Conservation (phyloP, 1,139 yeast genomes). For the Suhomyces bokatorum region DNA sequence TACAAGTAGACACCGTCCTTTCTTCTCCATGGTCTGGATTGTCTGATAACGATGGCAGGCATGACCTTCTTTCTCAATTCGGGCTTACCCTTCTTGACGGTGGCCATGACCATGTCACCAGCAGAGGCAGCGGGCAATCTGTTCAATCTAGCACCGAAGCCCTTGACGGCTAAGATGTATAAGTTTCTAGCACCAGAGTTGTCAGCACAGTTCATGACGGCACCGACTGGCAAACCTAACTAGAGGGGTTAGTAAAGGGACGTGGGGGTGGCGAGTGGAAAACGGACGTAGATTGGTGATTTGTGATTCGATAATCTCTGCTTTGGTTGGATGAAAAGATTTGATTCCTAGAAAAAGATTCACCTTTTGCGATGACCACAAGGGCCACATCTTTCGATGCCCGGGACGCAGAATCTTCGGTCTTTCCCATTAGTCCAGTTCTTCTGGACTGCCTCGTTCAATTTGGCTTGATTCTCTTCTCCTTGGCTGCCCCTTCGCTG, state of each 20-base stretch:
- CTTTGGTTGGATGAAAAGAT: too few relatives aligned
- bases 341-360: too few relatives aligned
- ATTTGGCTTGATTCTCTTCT: neutral
- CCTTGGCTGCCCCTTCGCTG: neutral
- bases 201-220: constrained; percentile 99
- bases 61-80: constrained; percentile 99
- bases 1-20: constrained; percentile 99
- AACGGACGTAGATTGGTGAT: too few relatives aligned
- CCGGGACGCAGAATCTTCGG: neutral
- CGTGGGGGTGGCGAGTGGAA: neutral
- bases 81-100: constrained; percentile 99
- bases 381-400: neutral
- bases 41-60: constrained; percentile 99
- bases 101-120: constrained; percentile 99
- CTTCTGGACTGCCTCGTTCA: neutral
- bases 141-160: constrained; percentile 99
- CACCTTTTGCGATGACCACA: neutral
- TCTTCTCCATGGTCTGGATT: constrained; percentile 99
- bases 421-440: neutral
- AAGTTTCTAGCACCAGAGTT: constrained; percentile 99
- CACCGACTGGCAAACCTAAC: constrained; percentile 99
- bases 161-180: constrained; percentile 98
- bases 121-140: constrained; percentile 99
- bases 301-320: too few relatives aligned
- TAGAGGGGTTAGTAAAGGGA: constrained; percentile 32